These are phyloP conservation scores for Haplosporangium gracile DNA, from an alignment of 192 early-diverging fungal species.

Conservation along the genomic window DNA sequence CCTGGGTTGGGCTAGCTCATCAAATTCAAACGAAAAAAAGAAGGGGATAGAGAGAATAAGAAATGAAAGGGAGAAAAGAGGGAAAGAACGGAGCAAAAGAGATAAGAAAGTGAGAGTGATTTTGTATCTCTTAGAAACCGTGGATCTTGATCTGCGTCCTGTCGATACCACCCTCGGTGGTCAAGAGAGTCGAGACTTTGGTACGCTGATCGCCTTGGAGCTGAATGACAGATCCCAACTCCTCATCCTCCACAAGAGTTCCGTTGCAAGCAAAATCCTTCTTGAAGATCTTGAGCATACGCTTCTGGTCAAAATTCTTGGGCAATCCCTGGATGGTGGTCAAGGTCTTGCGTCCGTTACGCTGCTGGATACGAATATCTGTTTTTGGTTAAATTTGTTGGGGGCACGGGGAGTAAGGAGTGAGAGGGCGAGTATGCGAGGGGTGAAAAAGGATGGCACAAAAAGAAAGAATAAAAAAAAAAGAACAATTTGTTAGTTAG, in stretches of 20 bases:
- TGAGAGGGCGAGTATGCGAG: neutral
- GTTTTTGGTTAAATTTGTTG: constrained; percentile 16
- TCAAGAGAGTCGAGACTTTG: constrained; percentile 86
- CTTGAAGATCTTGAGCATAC: constrained; percentile 96
- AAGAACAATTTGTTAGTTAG: constrained; percentile 6
- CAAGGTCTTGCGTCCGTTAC: constrained; percentile 96
- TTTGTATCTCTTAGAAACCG: constrained; percentile 83
- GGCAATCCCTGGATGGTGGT: constrained; percentile 96
- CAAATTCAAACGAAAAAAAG: neutral
- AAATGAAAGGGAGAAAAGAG: constrained; percentile 11
- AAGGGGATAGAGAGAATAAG: neutral
- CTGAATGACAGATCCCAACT: constrained; percentile 93
- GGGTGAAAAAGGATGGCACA: neutral
- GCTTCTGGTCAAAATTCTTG: constrained; percentile 88
- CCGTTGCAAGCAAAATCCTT: constrained; percentile 98
- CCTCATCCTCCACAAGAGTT: constrained; percentile 92
- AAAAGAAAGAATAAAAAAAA: neutral
- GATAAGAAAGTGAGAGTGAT: neutral
- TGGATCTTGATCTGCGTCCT: constrained; percentile 94
- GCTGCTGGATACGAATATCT: constrained; percentile 99
- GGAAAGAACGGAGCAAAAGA: constrained; percentile 8
- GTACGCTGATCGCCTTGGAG: constrained; percentile 94
- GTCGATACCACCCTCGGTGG: constrained; percentile 77
- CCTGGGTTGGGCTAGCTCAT: neutral
- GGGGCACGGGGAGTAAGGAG: neutral